These are phyloP conservation scores for Linum tenue DNA, from an alignment of 345 rosid genomes.

Conservation along the genomic window DNA sequence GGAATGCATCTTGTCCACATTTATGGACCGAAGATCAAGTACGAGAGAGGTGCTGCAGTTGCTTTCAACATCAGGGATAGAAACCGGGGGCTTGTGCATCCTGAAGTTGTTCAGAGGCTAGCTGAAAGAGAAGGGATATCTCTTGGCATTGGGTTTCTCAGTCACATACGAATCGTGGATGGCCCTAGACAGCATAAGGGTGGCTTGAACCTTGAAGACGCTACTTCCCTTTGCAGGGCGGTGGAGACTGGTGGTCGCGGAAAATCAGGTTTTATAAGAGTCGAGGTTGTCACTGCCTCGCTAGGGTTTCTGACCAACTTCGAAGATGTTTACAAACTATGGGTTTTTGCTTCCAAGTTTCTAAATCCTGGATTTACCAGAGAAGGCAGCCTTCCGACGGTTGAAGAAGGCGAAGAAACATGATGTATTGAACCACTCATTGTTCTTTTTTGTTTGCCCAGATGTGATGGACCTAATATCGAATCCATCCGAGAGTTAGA, in stretches of 20 bases:
- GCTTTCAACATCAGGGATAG: conserved; percentile 81
- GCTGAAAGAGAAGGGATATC: conserved; percentile 90
- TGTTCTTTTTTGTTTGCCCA: conserved; percentile 8
- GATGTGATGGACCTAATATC: conserved; percentile 8
- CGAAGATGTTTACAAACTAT: conserved; percentile 86
- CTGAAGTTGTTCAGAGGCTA: conserved; percentile 82
- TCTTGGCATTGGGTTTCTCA: conserved; percentile 80
- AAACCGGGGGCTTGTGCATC: conserved; percentile 64
- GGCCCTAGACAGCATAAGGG: conserved; percentile 42
- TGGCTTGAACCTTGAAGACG: conserved; percentile 44
- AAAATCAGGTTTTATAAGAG: conserved; percentile 55
- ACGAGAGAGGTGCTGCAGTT: conserved; percentile 91
- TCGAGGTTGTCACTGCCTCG: conserved; percentile 93
- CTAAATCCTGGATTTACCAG: conserved; percentile 58
- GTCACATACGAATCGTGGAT: conserved; percentile 72
- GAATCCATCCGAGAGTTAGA: conserved; percentile 20
- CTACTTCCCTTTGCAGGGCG: conserved; percentile 56
- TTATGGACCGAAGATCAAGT: conserved; percentile 94
- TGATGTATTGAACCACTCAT: conserved; percentile 14
- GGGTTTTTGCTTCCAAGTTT: conserved; percentile 89
- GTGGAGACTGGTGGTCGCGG: conserved; percentile 58
- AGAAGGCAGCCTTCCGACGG: conserved; percentile 69
- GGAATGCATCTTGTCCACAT: conserved; percentile 65
- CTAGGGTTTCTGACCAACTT: conserved; percentile 91
- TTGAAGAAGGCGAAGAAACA: conserved; percentile 60